Evolutionary conservation across 495 filamentous ascomycete genomes (phyloP), one percentile per base, ranked within the genome.

Genomic region (Eremomyces bilateralis): DNA sequence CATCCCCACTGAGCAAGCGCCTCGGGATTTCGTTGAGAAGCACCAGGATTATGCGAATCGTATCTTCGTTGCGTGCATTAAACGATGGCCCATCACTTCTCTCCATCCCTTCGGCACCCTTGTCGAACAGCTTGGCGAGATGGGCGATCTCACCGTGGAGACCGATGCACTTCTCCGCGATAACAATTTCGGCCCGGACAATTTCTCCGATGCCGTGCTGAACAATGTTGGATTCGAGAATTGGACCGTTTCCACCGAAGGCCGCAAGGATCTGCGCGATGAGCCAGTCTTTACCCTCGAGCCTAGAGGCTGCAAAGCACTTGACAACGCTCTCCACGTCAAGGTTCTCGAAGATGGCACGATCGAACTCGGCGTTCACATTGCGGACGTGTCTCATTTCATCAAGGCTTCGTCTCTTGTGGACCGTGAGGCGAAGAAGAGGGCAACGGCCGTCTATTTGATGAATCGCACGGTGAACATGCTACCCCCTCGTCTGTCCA

Each of bases 1-100:
- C 25, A 97, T 97, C 41, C 88, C 88, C 6, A 97, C 88, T 4
- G 88, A 97, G 54, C 88, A 97, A 53, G 88, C 88, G 6, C 88
- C 88, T 2, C 75, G 82, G 13, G 88, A 95, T 60, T 97, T 97
- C 43, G 88, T 97, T 28, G 88, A 97, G 64, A 91, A 85, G 53
- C 88, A 97, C 52, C 82, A 94, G 52, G 79, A 91, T 4, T 97
- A 94, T 51, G 78, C 83, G 31, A 92, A 90, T 53, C 76, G 83
- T 43, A 97, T 95, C 44, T 95, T 95, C 38, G 90, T 97, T 41
- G 88, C 88, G 17, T 94, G 85, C 58, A 97, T 97, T 58, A 97
- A 97, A 62, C 69, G 88, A 42, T 97, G 88, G 88, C 88, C 88
- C 19, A 97, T 97, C 52, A 97, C 88, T n/a, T 95, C 90, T 6